Evolutionary conservation across 495 filamentous ascomycete genomes (phyloP), one percentile per base, ranked within the genome.

Genomic region (Chaetomium cochliodes): DNA sequence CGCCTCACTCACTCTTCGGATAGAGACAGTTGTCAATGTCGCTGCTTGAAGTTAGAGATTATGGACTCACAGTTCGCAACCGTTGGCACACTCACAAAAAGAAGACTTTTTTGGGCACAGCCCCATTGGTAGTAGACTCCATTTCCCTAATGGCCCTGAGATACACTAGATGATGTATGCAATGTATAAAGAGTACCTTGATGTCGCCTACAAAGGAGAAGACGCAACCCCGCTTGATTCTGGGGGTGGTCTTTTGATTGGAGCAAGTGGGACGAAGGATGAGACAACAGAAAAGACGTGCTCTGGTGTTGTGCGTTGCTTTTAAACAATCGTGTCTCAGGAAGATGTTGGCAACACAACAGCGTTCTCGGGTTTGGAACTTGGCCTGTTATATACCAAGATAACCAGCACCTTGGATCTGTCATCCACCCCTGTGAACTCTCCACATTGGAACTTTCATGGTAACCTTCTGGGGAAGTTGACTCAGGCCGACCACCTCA

Each of bases 11-110:
- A 86, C 85, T 87, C 72, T 84, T 87, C 1, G 86, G 85, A 66
- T 90, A 90, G 62, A 90, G 81, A 78, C 96, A 98, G 70, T 99
- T 99, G 83, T 99, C 96, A 73, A 99, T 97, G 71, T 99, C 96
- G 55, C 80, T 83, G 53, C 23, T 11, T 13, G 3, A 7, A 8
- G 65, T 72, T 22, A 64, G 66, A 63, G 52, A 67, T 11, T 8
- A 25, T 30, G 22, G 22, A 11, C 25, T 1, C 11, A 39, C 9
- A 22, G 11, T 22, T 63, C n/a, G 44, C 1, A n/a, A 53, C 18
- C 18, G 2, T 3, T 25, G 25, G 11, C 16, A 13, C 15, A 66
- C 79, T 74, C 58, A 82, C 80, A 83, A 82, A 71, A 83, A 83
- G 25, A 83, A 72, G 42, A 82, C 78, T 30, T 72, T 73, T 54